phyloP scores from a whole-genome alignment of 495 filamentous ascomycete species.

The Hypoxylon subgilvum region DNA sequence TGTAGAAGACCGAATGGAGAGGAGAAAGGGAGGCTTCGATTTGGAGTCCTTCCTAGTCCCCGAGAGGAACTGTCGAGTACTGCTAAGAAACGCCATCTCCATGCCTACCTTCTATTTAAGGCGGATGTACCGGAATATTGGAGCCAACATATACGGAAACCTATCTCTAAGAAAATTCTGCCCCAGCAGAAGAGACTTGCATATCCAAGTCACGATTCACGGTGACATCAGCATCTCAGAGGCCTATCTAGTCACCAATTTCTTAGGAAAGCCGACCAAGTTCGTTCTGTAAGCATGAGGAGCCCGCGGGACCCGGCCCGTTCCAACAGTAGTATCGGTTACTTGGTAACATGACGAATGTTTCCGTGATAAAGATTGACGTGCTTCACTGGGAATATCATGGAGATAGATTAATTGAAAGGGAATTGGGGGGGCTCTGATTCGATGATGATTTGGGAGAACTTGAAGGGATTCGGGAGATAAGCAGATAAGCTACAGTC shows the following conservation, averaged over 20 bases:
- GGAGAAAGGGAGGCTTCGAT: conserved; percentile 60
- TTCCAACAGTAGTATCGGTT: conserved; percentile 9
- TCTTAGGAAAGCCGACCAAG: no score
- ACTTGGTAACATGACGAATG: no score
- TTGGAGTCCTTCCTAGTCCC: conserved; percentile 51
- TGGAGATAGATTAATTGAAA: no score
- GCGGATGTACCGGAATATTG: background rate
- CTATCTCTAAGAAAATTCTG: background rate
- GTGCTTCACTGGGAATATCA: no score
- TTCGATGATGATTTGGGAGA: no score
- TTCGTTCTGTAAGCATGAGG: no score
- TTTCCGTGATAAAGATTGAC: no score
- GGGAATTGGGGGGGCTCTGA: no score
- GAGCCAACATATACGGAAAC: background rate
- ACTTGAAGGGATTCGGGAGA: no score
- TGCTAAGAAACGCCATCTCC: conserved; percentile 28
- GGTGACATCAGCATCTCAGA: no score
- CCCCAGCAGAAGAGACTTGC: background rate
- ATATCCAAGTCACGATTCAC: background rate
- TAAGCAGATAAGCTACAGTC: no score
- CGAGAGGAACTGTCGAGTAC: conserved; percentile 42
- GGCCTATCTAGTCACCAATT: no score
- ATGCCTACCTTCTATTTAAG: background rate
- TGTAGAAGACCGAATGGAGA: conserved; percentile 57
- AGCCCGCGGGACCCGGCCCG: conserved; percentile 21